A percentile compares a stretch with the other conserved stretches of the same genome.
These are phyloP conservation scores for Globisporangium emineosum DNA, from an alignment of 352 stramenopile species.

Conservation along the genomic window DNA sequence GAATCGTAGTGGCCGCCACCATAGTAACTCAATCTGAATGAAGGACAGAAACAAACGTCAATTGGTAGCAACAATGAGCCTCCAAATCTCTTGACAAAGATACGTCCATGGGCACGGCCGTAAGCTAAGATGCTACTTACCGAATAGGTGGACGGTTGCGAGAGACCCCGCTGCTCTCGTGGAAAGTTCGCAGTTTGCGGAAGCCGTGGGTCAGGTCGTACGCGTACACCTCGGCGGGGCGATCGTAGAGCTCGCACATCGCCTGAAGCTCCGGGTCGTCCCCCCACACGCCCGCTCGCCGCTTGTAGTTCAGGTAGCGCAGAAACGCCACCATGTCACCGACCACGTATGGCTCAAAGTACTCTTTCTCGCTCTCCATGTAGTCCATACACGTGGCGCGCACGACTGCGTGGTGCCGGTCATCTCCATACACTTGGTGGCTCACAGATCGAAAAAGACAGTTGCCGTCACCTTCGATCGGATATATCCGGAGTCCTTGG, in stretches of 20 bases:
- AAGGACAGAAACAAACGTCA: not conserved
- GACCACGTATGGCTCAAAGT: constrained; percentile 91
- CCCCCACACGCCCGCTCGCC: constrained; percentile 89
- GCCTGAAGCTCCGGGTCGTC: constrained; percentile 96
- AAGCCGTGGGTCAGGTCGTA: constrained; percentile 75
- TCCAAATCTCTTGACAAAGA: no score
- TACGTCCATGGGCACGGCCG: not conserved
- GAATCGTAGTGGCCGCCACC: constrained; percentile 91
- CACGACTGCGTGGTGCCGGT: constrained; percentile 88
- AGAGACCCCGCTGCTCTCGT: constrained; percentile 66
- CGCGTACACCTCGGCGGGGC: constrained; percentile 87
- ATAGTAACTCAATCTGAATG: constrained; percentile 88
- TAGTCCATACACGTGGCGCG: constrained; percentile 93
- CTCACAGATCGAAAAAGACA: constrained; percentile 96
- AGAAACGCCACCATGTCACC: constrained; percentile 87
- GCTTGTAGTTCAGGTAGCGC: constrained; percentile 90
- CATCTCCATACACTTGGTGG: constrained; percentile 95
- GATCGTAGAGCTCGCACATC: constrained; percentile 93
- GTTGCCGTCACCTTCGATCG: constrained; percentile 95
- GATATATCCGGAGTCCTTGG: constrained; percentile 44
- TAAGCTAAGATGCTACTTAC: constrained; percentile 22
- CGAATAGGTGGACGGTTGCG: constrained; percentile 66
- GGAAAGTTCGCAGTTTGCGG: constrained; percentile 85
- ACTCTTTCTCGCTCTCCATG: constrained; percentile 92
- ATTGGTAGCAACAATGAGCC: not conserved